phyloP scores from a whole-genome alignment of 148 eudicot genomes.

The Agrostemma githago region DNA sequence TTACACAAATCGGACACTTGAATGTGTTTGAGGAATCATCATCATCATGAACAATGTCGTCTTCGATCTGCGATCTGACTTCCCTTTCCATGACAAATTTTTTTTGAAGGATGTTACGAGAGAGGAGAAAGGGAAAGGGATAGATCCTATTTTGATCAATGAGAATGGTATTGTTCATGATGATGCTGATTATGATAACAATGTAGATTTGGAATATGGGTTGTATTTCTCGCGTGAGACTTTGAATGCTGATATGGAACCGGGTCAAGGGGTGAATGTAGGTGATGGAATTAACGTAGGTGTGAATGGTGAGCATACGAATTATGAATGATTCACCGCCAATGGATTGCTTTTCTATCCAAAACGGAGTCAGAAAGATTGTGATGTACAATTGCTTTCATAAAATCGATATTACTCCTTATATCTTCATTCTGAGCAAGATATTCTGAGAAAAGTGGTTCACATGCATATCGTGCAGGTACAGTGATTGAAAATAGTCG shows the following conservation, averaged over 20 bases:
- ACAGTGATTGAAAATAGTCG: too few species aligned
- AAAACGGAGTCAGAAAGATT: too few species aligned
- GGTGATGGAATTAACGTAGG: not conserved
- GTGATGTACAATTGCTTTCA: too few species aligned
- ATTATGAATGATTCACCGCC: too few species aligned
- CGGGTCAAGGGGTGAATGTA: not conserved
- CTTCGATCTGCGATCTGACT: too few species aligned
- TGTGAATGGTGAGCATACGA: not conserved
- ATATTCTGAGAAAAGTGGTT: not conserved
- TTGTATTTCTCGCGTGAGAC: not conserved
- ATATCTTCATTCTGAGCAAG: too few species aligned
- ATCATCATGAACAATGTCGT: too few species aligned
- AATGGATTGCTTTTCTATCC: too few species aligned
- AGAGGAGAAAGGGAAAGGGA: conserved; percentile 64
- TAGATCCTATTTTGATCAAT: conserved; percentile 9
- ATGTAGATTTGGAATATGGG: conserved; percentile 8
- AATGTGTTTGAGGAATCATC: conserved; percentile 25
- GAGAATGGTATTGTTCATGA: not conserved
- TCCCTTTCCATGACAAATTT: too few species aligned
- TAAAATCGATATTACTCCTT: too few species aligned
- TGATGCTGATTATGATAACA: not conserved
- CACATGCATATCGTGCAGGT: too few species aligned
- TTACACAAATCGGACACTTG: conserved; percentile 49
- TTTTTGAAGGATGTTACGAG: too few species aligned
- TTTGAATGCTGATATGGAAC: conserved; percentile 9